These are phyloP conservation scores for Pythium phragmitis DNA, from an alignment of 352 stramenopile species.

Conservation along the genomic window DNA sequence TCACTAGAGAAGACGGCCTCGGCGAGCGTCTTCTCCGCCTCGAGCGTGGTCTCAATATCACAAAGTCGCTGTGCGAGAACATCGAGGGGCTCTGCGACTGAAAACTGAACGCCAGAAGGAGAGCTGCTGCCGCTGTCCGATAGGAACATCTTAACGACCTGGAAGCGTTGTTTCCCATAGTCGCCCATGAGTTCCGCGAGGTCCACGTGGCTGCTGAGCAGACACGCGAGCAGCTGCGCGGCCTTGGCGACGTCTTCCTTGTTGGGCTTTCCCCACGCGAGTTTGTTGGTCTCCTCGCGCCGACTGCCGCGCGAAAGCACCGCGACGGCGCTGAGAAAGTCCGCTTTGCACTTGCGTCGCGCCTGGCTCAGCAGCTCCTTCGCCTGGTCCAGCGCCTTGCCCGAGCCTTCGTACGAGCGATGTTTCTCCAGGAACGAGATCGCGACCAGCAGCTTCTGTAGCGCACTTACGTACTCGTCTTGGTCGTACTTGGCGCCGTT, in stretches of 20 bases:
- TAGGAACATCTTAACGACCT: conserved; percentile 57
- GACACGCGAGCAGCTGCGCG: conserved; percentile 57
- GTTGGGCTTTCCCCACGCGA: conserved; percentile 49
- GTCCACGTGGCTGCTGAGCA: conserved; percentile 56
- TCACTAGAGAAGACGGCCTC: conserved; percentile 55
- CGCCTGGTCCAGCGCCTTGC: conserved; percentile 66
- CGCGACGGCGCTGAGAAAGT: conserved; percentile 71
- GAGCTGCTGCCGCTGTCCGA: conserved; percentile 31
- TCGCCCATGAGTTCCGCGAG: conserved; percentile 52
- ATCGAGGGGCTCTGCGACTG: conserved; percentile 31
- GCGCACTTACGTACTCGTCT: conserved; percentile 57
- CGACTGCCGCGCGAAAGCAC: conserved; percentile 53
- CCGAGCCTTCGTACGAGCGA: conserved; percentile 68
- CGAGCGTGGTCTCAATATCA: conserved; percentile 57
- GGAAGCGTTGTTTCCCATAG: conserved; percentile 71
- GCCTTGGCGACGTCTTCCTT: conserved; percentile 53
- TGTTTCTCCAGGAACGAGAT: conserved; percentile 74
- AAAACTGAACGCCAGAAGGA: conserved; percentile 37
- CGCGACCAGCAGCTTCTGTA: conserved; percentile 65
- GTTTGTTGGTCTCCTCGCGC: conserved; percentile 21
- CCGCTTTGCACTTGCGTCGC: conserved; percentile 58
- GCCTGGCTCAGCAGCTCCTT: conserved; percentile 61
- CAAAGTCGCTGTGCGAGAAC: conserved; percentile 36
- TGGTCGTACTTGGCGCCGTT: conserved; percentile 76
- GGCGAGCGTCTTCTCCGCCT: conserved; percentile 56